Percentiles rank a stretch among this genome's conserved stretches.
Evolutionary conservation across 2,329 filamentous ascomycete genomes (phyloP).

Genomic region (Helminthosporium solani): DNA sequence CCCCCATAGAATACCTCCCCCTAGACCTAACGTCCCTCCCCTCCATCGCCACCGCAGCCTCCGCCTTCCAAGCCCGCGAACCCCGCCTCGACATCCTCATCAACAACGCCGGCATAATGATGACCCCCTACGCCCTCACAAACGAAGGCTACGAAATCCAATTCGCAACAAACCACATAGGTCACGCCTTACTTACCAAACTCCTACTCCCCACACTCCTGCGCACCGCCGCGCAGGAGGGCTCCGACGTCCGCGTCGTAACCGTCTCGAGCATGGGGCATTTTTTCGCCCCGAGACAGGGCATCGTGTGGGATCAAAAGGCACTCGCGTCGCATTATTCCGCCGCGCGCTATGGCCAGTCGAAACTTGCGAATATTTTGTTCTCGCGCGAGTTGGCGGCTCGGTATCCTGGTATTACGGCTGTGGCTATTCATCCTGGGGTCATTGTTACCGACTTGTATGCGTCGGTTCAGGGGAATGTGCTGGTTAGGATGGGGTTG

Average conservation of each 20-base stretch:
- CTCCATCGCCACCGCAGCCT: conserved; percentile 42
- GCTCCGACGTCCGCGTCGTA: conserved; percentile 50
- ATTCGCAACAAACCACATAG: conserved; percentile 55
- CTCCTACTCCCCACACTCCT: conserved; percentile 48
- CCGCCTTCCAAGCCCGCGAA: conserved; percentile 36
- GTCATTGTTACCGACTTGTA: conserved; percentile 51
- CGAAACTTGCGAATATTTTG: conserved; percentile 54
- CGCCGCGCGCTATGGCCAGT: conserved; percentile 49
- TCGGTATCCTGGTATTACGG: conserved; percentile 49
- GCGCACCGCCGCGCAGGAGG: conserved; percentile 40
- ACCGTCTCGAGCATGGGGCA: conserved; percentile 41
- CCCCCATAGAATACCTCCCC: conserved; percentile 41
- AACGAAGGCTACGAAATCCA: conserved; percentile 53
- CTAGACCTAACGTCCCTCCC: conserved; percentile 47
- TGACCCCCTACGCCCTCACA: conserved; percentile 40
- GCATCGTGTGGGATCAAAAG: conserved; percentile 40
- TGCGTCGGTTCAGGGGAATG: conserved; percentile 19
- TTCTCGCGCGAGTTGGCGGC: conserved; percentile 46
- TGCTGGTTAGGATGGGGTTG: conserved; percentile 24
- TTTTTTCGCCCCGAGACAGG: conserved; percentile 19
- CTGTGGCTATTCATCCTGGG: conserved; percentile 52
- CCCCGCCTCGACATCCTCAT: conserved; percentile 49
- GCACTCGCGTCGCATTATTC: conserved; percentile 33
- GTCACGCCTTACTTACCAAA: conserved; percentile 52
- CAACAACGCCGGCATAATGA: conserved; percentile 51